Conservation (phyloP, 768 basidiomycete species). For the Pleurotus citrinopileatus region DNA sequence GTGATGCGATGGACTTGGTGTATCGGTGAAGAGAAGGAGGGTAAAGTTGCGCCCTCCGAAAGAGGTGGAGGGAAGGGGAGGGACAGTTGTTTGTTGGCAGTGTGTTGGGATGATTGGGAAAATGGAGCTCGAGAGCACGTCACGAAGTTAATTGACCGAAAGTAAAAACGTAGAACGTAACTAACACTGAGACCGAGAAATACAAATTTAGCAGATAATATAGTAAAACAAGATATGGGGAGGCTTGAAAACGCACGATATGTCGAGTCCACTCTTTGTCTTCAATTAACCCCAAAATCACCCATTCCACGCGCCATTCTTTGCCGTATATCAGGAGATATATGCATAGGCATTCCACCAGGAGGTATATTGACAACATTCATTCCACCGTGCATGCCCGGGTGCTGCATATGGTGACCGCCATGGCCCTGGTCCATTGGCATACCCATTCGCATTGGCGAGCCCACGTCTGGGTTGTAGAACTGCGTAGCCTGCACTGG, state of each 20-base stretch:
- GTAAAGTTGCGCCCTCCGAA: slow-evolving; percentile 18
- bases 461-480: slow-evolving; percentile 15
- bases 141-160: slow-evolving; percentile 24
- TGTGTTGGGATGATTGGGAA: slow-evolving; percentile 54
- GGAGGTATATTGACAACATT: slow-evolving; percentile 25
- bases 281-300: slow-evolving; percentile 2
- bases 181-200: neutral
- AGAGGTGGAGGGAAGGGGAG: slow-evolving; percentile 33
- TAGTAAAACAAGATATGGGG: neutral
- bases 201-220: neutral
- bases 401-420: slow-evolving; percentile 11
- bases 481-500: slow-evolving; percentile 28
- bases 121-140: slow-evolving; percentile 28
- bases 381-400: slow-evolving; percentile 22
- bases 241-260: neutral
- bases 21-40: slow-evolving; percentile 30
- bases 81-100: slow-evolving; percentile 33
- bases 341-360: slow-evolving; percentile 25
- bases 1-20: slow-evolving; percentile 43
- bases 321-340: slow-evolving; percentile 21
- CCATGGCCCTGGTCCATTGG: slow-evolving; percentile 22
- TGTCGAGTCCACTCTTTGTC: neutral
- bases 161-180: slow-evolving; percentile 9
- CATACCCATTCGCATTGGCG: slow-evolving; percentile 35
- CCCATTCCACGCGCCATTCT: slow-evolving; percentile 26